Percentiles rank a stretch among this genome's conserved stretches.
phyloP scores from a whole-genome alignment of 192 early-diverging fungal genomes.

The Coemansia sp. region DNA sequence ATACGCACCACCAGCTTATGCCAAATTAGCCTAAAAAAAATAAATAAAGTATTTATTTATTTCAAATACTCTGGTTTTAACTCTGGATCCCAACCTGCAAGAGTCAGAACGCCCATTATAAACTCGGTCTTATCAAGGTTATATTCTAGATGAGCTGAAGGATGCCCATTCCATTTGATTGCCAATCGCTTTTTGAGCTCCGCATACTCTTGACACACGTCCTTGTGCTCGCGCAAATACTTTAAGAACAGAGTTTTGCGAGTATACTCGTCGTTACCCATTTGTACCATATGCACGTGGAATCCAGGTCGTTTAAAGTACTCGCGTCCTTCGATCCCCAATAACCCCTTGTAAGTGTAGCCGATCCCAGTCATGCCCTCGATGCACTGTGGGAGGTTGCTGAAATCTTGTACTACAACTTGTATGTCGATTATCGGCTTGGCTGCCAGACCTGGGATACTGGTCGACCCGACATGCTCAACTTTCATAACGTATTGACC shows the following conservation, averaged over 20 bases:
- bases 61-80: no score
- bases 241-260: conserved; percentile 16
- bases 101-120: conserved; percentile 17
- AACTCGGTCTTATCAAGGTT: conserved; percentile 22
- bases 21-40: conserved; percentile 68
- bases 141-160: not conserved
- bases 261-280: conserved; percentile 12
- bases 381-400: conserved; percentile 5
- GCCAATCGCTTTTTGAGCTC: conserved; percentile 19
- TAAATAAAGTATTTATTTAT: no score
- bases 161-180: conserved; percentile 14
- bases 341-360: conserved; percentile 14
- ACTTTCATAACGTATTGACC: not conserved
- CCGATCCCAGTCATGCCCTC: not conserved
- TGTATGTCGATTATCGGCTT: conserved; percentile 41
- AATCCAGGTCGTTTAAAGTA: conserved; percentile 16
- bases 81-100: not conserved
- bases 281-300: conserved; percentile 18
- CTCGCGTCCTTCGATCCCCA: conserved; percentile 18
- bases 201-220: conserved; percentile 17
- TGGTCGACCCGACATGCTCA: conserved; percentile 34
- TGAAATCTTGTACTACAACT: conserved; percentile 8
- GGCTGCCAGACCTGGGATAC: conserved; percentile 29
- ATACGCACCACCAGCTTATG: conserved; percentile 87
- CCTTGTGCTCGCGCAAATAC: conserved; percentile 7